phyloP scores from a whole-genome alignment of 2,329 filamentous ascomycete species.

The Apiospora arundinis region DNA sequence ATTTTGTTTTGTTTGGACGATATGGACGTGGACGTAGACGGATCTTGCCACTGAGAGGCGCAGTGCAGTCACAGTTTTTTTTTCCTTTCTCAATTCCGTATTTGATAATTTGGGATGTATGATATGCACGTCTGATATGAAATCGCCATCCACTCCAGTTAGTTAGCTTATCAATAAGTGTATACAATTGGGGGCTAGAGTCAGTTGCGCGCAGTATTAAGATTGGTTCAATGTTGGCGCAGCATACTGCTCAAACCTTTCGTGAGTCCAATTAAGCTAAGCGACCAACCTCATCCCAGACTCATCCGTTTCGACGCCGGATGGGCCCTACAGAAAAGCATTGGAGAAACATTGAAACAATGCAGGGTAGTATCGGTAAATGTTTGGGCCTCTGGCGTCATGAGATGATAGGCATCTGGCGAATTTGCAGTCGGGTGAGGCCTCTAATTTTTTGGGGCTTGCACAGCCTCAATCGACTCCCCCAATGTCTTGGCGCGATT shows the following conservation, averaged over 20 bases:
- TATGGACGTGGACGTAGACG: too few species aligned
- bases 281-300: neutral
- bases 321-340: conserved; percentile 4
- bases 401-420: neutral
- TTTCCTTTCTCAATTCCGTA: neutral
- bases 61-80: neutral
- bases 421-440: conserved; percentile 9
- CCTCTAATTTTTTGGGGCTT: conserved; percentile 6
- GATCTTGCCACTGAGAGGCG: conserved; percentile 13
- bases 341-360: conserved; percentile 19
- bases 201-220: neutral
- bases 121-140: neutral
- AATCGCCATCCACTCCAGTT: neutral
- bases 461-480: neutral
- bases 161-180: neutral
- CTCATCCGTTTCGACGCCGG: conserved; percentile 10
- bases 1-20: neutral
- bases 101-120: neutral
- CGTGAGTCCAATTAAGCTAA: conserved; percentile 11
- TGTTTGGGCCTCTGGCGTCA: conserved; percentile 6
- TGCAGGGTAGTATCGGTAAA: neutral
- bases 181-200: neutral
- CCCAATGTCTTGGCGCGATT: conserved; percentile 6
- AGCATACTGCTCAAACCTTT: conserved; percentile 15
- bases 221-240: conserved; percentile 8